Evolutionary conservation across 306 rosid species (phyloP), one percentile per base, ranked within the genome.

Genomic region (Casuarina glauca): DNA sequence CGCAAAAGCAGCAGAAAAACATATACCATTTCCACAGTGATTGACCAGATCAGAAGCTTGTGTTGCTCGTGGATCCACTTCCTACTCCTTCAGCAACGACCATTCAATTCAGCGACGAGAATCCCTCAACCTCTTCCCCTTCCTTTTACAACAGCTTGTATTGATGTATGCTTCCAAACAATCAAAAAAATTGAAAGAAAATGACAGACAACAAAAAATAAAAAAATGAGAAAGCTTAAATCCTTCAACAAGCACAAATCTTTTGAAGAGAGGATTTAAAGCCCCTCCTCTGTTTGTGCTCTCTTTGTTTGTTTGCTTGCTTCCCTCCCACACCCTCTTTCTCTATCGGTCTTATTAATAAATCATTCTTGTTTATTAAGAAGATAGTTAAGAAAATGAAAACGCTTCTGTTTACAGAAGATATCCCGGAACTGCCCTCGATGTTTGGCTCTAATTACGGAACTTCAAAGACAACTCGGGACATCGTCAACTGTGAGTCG

Each of bases 1-100:
- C 19, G 20, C 42, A 53, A 19, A 69, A 8, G 69, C 61, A 69
- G 41, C 69, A 7, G 73, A 75, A 76, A 76, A 45, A 54, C 35
- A 62, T 53, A 52, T 95, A 95, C 98, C 98, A 95, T 95, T 74
- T 19, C 52, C 54, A 35, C 44, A 53, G 82, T 78, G 62, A 79
- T 78, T 85, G 88, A 86, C 93, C 88, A 16, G 93, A 92, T 90
- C 93, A 86, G 83, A 88, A 79, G 68, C 89, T 78, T 35, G 52
- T 87, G 70, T 16, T 78, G 84, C 80, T 79, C 72, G 76, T 70
- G 90, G 94, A 91, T 95, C 97, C 86, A 86, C 90, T 81, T 74
- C 78, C 76, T 75, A 72, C 39, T 69, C 76, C 69, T 19, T 72
- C 75, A 74, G 81, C 62, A 82, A 66, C 46, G 58, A 76, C 76